Evolutionary conservation across 176 grass and related monocot genomes (phyloP).

Genomic region (Eragrostis curvula): DNA sequence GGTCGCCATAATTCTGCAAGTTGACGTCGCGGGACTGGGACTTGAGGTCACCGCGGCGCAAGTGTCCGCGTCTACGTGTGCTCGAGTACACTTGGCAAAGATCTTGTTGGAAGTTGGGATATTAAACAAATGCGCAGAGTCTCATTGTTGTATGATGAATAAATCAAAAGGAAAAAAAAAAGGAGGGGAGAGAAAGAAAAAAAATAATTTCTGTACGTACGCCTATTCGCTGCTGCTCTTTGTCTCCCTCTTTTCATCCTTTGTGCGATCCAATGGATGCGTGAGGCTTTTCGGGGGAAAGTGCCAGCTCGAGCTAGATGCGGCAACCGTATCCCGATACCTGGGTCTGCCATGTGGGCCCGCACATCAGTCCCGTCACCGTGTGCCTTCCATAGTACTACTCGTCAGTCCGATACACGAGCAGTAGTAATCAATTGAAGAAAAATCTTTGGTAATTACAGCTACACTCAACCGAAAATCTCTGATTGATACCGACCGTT

Average conservation of each 20-base stretch:
- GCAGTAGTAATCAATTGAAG: not conserved
- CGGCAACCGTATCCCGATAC: not conserved
- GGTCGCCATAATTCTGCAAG: not conserved
- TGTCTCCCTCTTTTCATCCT: not conserved
- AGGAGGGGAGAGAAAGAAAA: not conserved
- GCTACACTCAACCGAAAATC: no score
- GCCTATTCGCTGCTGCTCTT: not conserved
- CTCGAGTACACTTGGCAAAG: not conserved
- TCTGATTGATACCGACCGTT: no score
- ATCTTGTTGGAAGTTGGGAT: not conserved
- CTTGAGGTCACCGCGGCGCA: not conserved
- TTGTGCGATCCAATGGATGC: constrained; percentile 38
- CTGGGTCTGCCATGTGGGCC: not conserved
- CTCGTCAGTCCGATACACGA: no score
- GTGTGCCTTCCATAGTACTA: not conserved
- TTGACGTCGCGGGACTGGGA: not conserved
- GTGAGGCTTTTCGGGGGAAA: not conserved
- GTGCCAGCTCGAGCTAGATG: not conserved
- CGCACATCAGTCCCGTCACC: not conserved
- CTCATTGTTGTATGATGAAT: not conserved
- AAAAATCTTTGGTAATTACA: no score
- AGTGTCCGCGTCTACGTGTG: not conserved
- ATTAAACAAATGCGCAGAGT: not conserved
- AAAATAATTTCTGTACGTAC: not conserved
- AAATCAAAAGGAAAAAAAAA: no score